Evolutionary conservation across 2,329 filamentous ascomycete species (phyloP).

Genomic region (Cordyceps tenuipes): DNA sequence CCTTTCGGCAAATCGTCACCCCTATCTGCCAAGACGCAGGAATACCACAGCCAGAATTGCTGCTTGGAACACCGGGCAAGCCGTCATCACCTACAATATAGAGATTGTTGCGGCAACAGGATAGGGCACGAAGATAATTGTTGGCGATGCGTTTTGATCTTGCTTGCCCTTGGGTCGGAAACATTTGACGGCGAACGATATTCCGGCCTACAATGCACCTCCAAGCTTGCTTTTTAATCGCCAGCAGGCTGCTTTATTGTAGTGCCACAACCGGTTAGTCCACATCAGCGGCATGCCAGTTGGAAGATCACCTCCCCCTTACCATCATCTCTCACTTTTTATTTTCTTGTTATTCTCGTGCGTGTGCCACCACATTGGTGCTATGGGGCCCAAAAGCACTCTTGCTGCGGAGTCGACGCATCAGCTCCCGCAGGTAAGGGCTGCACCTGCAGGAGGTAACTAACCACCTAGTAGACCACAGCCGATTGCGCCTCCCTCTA

Average conservation of each 20-base stretch:
- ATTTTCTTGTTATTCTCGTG: slow-evolving; percentile 8
- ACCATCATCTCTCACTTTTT: slow-evolving; percentile 16
- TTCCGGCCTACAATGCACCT: background rate
- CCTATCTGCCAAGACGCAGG: background rate
- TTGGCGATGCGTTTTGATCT: background rate
- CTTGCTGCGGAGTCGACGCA: background rate
- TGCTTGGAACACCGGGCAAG: background rate
- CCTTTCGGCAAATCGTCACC: background rate
- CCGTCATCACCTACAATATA: background rate
- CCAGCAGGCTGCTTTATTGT: slow-evolving; percentile 3
- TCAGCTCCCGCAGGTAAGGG: background rate
- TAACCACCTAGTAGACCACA: background rate
- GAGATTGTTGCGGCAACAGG: background rate
- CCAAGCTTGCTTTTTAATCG: slow-evolving; percentile 7
- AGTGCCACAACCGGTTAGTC: slow-evolving; percentile 3
- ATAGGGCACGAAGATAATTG: background rate
- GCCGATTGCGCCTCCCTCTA: background rate
- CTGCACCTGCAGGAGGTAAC: background rate
- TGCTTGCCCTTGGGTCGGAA: background rate
- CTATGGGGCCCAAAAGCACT: background rate
- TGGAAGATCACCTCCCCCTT: slow-evolving; percentile 14
- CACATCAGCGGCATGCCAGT: slow-evolving; percentile 15
- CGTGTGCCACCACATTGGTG: slow-evolving; percentile 4
- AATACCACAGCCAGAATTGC: background rate
- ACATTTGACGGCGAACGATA: background rate